phyloP scores from a whole-genome alignment of 495 filamentous ascomycete genomes.

The Parmelia sp. region DNA sequence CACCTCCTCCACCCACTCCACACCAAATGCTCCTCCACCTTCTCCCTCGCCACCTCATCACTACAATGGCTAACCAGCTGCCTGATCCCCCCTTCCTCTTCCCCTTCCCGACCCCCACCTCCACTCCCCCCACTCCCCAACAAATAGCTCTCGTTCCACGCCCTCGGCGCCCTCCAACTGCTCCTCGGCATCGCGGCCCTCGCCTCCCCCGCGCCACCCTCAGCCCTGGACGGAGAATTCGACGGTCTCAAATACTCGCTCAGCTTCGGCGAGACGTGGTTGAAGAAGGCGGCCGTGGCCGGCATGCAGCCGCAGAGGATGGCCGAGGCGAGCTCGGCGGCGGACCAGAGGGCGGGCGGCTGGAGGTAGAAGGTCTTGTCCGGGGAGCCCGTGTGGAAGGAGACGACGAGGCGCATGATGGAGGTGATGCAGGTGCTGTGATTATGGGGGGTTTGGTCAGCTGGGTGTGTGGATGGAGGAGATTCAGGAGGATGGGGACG shows the following conservation, averaged over 20 bases:
- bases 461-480: not conserved
- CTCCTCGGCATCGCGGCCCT: not conserved
- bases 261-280: slow-evolving; percentile 1
- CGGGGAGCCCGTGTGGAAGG: slow-evolving; percentile 1
- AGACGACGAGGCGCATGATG: slow-evolving; percentile 12
- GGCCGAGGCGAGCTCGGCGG: slow-evolving; percentile 6
- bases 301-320: slow-evolving; percentile 9
- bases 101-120: not conserved
- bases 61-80: not conserved
- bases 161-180: not conserved
- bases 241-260: not conserved
- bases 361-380: slow-evolving; percentile 8
- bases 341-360: slow-evolving; percentile 10
- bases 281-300: slow-evolving; percentile 8
- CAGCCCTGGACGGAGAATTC: not conserved
- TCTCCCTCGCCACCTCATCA: slow-evolving; percentile 2
- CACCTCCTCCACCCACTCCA: slow-evolving; percentile 7
- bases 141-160: not conserved
- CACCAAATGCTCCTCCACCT: not conserved
- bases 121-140: not conserved
- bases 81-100: not conserved
- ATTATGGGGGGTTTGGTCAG: not conserved
- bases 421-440: not conserved
- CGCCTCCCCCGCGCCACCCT: too few species aligned
- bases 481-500: not conserved